Evolutionary conservation across 192 early-diverging fungal genomes (phyloP), one percentile per base, ranked within the genome.

Genomic region (Backusella westeae): DNA sequence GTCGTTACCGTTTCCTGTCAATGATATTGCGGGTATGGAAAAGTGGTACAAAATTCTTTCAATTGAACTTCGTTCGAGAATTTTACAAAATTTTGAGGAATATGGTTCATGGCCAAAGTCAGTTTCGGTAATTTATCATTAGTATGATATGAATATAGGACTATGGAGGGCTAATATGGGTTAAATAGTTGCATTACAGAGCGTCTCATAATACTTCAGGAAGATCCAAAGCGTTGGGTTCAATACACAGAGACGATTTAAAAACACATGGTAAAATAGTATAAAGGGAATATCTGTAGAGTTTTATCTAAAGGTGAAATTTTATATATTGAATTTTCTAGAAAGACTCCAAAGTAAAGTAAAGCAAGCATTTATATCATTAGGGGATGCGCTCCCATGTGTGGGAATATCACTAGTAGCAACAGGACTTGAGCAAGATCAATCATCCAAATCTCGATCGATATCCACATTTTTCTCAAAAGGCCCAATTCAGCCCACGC

Each of bases 41-140:
- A 80, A 74, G 21, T 92, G 91, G 91, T 59, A 88, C 12, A 79
- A 69, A 21, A 85, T 90, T 34, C 71, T 92, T 10, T 77, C 81
- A 9, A 21, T 75, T 26, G 91, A 92, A 75, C 72, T 91, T 21
- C 89, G 80, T 56, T 79, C 78, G 5, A 75, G 90, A 8, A 74
- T 92, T 3, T 53, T 75, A 34, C 82, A 85, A 41, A 87, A 92
- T 38, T 80, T 73, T 73, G 88, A 89, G n/a, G 67, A 78, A 1
- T 53, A 87, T 69, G 29, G 38, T 19, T 49, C 89, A 67, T 90
- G 88, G 88, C 89, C 90, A 44, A 88, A 78, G 34, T 87, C 80
- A 2, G 42, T 91, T 9, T 59, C 76, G 38, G 80, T 91, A 65
- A 74, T 49, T 49, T 49, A 49, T 49, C 46, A 49, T 49, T 49